A percentile compares a stretch with the other conserved stretches of the same genome.
Evolutionary conservation across 108 stramenopile genomes (phyloP).

Genomic region (Nitzschia palea): DNA sequence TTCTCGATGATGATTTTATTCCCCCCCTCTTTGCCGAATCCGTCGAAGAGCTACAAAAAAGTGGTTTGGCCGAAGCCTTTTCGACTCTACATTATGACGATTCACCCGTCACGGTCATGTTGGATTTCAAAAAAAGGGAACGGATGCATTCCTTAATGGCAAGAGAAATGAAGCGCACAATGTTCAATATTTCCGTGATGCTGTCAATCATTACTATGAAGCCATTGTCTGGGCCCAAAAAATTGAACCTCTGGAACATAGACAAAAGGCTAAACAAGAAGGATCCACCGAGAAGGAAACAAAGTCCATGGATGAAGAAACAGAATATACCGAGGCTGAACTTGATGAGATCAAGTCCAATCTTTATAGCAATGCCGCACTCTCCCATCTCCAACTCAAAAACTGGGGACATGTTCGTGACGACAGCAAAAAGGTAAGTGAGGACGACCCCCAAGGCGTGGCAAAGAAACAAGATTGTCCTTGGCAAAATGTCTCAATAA

Average conservation of each 20-base stretch:
- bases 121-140: conserved; percentile 76
- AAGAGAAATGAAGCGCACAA: conserved; percentile 82
- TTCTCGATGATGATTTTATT: conserved; percentile 87
- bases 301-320: conserved; percentile 50
- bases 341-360: conserved; percentile 70
- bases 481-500: too few species aligned
- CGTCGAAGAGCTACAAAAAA: conserved; percentile 71
- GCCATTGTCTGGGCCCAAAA: conserved; percentile 78
- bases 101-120: conserved; percentile 71
- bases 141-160: conserved; percentile 70
- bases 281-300: conserved; percentile 12
- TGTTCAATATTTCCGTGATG: conserved; percentile 85
- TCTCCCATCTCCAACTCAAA: conserved; percentile 81
- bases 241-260: conserved; percentile 55
- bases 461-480: neutral
- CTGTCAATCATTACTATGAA: conserved; percentile 89
- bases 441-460: neutral
- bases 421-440: conserved; percentile 58
- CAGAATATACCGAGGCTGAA: conserved; percentile 64
- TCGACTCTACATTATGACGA: conserved; percentile 70
- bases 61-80: conserved; percentile 82
- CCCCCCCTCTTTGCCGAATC: conserved; percentile 80
- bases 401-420: conserved; percentile 86
- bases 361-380: conserved; percentile 72
- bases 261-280: conserved; percentile 7